phyloP scores from a whole-genome alignment of 2,329 filamentous ascomycete genomes.

The Fusarium succisae region DNA sequence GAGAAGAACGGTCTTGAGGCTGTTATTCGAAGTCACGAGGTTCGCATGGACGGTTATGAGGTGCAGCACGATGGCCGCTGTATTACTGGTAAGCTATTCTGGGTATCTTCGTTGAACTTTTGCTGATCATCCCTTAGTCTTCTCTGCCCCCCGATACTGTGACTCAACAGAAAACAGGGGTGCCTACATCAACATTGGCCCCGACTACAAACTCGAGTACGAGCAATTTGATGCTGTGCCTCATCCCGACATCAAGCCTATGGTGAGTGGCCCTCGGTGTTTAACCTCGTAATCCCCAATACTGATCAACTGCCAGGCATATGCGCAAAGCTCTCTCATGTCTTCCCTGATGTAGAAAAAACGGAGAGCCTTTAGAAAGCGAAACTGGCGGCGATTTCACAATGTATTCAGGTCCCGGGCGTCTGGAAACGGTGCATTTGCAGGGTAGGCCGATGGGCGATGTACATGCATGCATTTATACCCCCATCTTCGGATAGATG shows the following conservation, averaged over 20 bases:
- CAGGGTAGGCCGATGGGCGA: slow-evolving; percentile 35
- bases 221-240: slow-evolving; percentile 96
- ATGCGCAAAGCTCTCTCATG: slow-evolving; percentile 84
- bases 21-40: slow-evolving; percentile 96
- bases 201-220: slow-evolving; percentile 90
- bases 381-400: slow-evolving; percentile 26
- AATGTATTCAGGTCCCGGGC: slow-evolving; percentile 36
- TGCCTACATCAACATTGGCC: slow-evolving; percentile 95
- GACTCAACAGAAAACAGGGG: slow-evolving; percentile 98
- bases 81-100: slow-evolving; percentile 76
- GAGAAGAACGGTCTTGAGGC: slow-evolving; percentile 95
- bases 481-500: slow-evolving; percentile 36
- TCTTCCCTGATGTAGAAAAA: slow-evolving; percentile 73
- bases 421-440: slow-evolving; percentile 43
- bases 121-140: slow-evolving; percentile 65
- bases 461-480: slow-evolving; percentile 43
- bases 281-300: neutral
- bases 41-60: slow-evolving; percentile 99
- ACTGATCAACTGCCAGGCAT: slow-evolving; percentile 65
- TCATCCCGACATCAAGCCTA: slow-evolving; percentile 94
- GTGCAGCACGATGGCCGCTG: slow-evolving; percentile 95
- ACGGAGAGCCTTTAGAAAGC: slow-evolving; percentile 15
- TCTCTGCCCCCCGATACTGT: slow-evolving; percentile 97
- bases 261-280: slow-evolving; percentile 62
- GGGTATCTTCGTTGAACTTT: neutral